Evolutionary conservation across 2,329 filamentous ascomycete species (phyloP).

Genomic region (Penicillium olsonii): DNA sequence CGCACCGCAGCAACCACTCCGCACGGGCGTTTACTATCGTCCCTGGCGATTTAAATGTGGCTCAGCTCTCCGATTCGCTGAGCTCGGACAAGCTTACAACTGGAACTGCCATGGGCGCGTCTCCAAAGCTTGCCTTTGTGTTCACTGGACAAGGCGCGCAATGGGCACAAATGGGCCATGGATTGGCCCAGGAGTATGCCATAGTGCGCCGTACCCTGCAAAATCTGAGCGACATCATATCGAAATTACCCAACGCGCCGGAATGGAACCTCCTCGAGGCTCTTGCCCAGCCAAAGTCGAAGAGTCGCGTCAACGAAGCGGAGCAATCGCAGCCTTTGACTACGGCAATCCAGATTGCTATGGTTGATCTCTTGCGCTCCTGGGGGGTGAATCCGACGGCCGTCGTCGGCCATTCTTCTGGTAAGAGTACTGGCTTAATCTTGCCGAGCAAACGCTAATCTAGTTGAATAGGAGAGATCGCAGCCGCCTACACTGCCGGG

Average conservation of each 20-base stretch:
- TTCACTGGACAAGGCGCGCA: background rate
- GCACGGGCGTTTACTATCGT: too few species aligned
- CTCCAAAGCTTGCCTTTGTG: background rate
- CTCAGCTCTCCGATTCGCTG: too few species aligned
- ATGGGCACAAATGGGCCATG: background rate
- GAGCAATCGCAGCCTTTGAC: background rate
- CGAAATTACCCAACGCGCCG: background rate
- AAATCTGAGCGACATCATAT: background rate
- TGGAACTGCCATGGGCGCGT: too few species aligned
- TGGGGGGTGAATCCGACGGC: background rate
- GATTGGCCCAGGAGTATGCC: background rate
- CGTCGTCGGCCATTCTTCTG: background rate
- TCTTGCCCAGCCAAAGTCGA: too few species aligned
- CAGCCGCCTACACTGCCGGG: constrained; percentile 12
- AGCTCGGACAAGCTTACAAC: too few species aligned
- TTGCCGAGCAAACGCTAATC: background rate
- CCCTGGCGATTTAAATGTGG: too few species aligned
- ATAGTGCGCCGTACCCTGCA: background rate
- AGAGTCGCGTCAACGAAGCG: background rate
- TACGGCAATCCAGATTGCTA: background rate
- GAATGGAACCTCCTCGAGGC: background rate
- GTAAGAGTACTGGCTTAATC: background rate
- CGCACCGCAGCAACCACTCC: too few species aligned
- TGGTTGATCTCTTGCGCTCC: background rate
- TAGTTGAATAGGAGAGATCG: background rate